These are phyloP conservation scores for Wickerhamomyces silvicola DNA, from an alignment of 805 yeast genomes.

Conservation along the genomic window DNA sequence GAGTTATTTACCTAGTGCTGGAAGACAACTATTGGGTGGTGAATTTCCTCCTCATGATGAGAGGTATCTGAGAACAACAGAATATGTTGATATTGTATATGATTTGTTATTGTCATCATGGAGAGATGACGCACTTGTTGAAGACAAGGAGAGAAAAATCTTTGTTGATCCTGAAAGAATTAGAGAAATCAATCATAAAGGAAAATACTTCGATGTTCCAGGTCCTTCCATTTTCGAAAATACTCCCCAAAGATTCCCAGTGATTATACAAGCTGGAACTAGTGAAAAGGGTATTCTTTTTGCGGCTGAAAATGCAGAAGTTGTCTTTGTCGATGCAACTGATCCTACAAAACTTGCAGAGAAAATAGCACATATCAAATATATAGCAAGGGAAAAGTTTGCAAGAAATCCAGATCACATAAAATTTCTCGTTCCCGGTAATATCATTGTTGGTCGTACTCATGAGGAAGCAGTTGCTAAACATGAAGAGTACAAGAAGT, in stretches of 20 bases:
- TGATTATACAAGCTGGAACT: conserved; percentile 34
- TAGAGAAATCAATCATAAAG: conserved; percentile 30
- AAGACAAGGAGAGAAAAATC: conserved; percentile 16
- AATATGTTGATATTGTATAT: conserved; percentile 31
- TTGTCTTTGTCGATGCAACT: conserved; percentile 27
- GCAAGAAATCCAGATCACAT: conserved; percentile 29
- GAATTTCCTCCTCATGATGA: conserved; percentile 33
- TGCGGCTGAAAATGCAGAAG: conserved; percentile 36
- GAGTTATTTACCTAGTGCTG: conserved; percentile 32
- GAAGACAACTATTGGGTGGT: conserved; percentile 29
- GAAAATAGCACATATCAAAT: conserved; percentile 25
- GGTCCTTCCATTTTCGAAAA: conserved; percentile 34
- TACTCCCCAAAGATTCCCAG: conserved; percentile 34
- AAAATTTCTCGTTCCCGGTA: conserved; percentile 28
- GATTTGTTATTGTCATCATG: conserved; percentile 31
- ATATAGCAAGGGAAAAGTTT: conserved; percentile 25
- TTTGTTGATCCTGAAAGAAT: conserved; percentile 29
- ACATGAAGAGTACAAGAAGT: conserved; percentile 22
- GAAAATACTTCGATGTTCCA: conserved; percentile 31
- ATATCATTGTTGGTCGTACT: conserved; percentile 30
- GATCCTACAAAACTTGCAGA: conserved; percentile 13
- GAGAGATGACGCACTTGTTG: conserved; percentile 28
- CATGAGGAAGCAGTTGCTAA: conserved; percentile 32
- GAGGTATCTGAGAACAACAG: conserved; percentile 32
- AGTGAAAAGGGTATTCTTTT: conserved; percentile 30